Evolutionary conservation across 805 yeast genomes (phyloP), one percentile per base, ranked within the genome.

Genomic region (Pichia deserticola): DNA sequence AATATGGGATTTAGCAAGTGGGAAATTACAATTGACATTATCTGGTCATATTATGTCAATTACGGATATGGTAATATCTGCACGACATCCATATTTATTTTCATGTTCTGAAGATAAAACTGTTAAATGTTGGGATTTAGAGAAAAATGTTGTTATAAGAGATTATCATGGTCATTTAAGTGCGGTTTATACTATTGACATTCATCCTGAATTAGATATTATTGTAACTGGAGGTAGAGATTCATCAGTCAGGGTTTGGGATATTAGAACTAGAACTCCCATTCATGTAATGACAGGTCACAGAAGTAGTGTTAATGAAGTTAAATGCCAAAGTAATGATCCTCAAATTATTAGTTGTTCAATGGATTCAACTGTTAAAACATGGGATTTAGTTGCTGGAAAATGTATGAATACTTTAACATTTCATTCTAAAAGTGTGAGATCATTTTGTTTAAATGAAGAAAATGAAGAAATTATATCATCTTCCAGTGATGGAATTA

Each of bases 91-190:
- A 0, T 92, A 92, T 64, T 69, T 93, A 71, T 93, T 90, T 63
- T 80, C 92, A 12, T 90, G 93, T 28, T 86, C 96, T 41, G 98
- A 93, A 62, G 99, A 93, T 64, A 90, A 90, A 64, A 75, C 89
- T 29, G 88, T 89, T 9, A 81, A 88, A 62, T 90, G 98, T 66
- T 93, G 98, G 97, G 99, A 93, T 70, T 73, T 93, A 57, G 98
- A 92, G 64, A 78, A 81, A 60, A 88, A 90, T 58, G 79, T 79
- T 57, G 80, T 87, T 2, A 78, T 89, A 5, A 72, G 97, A 49
- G 89, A 89, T 58, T 93, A 88, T 65, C 95, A 90, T 67, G 99
- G 99, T 4, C 99, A 93, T 68, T 72, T 88, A 29, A 87, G 95
- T 33, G 95, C 96, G 5, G 87, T 93, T 2, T 89, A 88, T 60